These are phyloP conservation scores for Trebouxiophyceae sp. DNA, from an alignment of 163 green algal genomes.

Conservation along the genomic window DNA sequence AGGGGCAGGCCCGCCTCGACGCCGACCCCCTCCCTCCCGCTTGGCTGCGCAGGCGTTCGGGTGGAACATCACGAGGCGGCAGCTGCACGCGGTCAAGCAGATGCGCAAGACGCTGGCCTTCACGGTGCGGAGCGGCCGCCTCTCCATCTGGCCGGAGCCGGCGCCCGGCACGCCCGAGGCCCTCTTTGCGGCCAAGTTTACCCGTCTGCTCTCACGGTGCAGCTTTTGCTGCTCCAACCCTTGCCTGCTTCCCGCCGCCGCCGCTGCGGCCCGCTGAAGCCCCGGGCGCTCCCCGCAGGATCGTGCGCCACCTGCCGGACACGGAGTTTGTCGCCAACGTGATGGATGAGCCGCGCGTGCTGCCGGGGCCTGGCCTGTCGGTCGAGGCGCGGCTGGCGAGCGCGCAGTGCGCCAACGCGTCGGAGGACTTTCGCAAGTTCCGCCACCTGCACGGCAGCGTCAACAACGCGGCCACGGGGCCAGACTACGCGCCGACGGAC, in stretches of 20 bases:
- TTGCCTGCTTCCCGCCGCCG: background rate
- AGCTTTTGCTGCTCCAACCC: background rate
- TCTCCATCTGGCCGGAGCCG: no score
- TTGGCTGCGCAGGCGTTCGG: no score
- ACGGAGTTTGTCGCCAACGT: background rate
- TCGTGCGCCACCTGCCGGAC: background rate
- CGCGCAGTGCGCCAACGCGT: background rate
- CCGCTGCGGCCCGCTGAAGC: no score
- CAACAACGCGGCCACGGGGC: background rate
- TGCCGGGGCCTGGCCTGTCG: background rate
- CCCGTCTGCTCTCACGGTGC: background rate
- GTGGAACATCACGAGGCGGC: no score
- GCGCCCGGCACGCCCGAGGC: no score
- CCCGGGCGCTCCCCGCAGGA: background rate
- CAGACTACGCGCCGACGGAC: background rate
- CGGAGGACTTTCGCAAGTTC: conserved; percentile 3
- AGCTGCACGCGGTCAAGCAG: no score
- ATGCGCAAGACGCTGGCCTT: no score
- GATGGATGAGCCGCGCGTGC: background rate
- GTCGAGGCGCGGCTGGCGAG: background rate
- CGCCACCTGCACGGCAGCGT: conserved; percentile 3
- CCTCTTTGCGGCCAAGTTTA: no score
- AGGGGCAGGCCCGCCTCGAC: background rate
- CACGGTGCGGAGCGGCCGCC: no score
- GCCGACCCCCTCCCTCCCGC: no score